Conservation (phyloP, 1,139 yeast species). For the Sugiyamaella novakii region DNA sequence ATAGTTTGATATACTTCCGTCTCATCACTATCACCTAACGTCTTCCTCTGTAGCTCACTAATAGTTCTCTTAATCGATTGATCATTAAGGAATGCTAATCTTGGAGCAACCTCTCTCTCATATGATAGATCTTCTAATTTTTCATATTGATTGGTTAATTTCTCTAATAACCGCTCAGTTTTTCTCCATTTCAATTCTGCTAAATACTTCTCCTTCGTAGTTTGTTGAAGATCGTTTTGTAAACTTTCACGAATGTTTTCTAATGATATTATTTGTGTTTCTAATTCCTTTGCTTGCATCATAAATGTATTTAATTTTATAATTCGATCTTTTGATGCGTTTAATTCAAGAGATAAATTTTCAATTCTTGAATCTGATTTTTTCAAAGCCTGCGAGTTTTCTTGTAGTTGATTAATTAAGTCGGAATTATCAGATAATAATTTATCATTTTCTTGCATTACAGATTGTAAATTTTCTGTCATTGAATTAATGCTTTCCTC, state of each 20-base stretch:
- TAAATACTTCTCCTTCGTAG: slow-evolving; percentile 26
- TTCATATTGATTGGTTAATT: slow-evolving; percentile 32
- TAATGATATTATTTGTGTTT: slow-evolving; percentile 29
- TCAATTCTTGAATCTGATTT: slow-evolving; percentile 27
- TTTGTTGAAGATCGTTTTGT: slow-evolving; percentile 27
- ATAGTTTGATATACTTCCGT: neutral
- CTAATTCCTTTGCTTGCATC: slow-evolving; percentile 28
- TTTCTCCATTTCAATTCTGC: slow-evolving; percentile 32
- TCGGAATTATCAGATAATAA: slow-evolving; percentile 29
- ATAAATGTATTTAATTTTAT: slow-evolving; percentile 26
- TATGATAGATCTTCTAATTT: slow-evolving; percentile 24
- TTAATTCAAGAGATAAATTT: slow-evolving; percentile 24
- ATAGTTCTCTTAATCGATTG: slow-evolving; percentile 19
- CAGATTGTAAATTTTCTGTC: slow-evolving; percentile 24
- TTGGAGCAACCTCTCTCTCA: slow-evolving; percentile 3
- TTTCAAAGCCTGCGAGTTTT: slow-evolving; percentile 26
- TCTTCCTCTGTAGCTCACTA: slow-evolving; percentile 20
- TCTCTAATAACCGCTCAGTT: slow-evolving; percentile 32
- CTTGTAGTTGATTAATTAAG: slow-evolving; percentile 29
- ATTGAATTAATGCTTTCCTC: slow-evolving; percentile 27
- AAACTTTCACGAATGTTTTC: slow-evolving; percentile 32
- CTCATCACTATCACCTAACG: slow-evolving; percentile 10
- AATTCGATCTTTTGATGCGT: slow-evolving; percentile 26
- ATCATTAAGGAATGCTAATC: slow-evolving; percentile 15
- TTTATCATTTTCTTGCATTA: slow-evolving; percentile 25